Conservation (phyloP, 805 yeast genomes). For the Saccharomycopsis amapae region DNA sequence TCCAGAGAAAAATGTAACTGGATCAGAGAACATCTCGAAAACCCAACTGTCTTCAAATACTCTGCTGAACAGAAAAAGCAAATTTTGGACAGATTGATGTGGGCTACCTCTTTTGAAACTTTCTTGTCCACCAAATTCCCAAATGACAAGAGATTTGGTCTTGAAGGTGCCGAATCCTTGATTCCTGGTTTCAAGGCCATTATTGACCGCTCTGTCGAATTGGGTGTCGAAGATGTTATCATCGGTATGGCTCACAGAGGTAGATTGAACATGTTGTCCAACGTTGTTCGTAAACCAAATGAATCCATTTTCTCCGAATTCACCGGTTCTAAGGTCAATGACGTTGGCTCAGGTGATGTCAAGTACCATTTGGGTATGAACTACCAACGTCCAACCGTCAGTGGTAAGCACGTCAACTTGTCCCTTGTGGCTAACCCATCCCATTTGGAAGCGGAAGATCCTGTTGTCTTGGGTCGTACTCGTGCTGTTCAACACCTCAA, state of each 20-base stretch:
- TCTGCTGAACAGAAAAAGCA: constrained; percentile 88
- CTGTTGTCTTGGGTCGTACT: constrained; percentile 96
- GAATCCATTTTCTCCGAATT: constrained; percentile 97
- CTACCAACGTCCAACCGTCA: constrained; percentile 97
- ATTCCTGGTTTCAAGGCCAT: constrained; percentile 96
- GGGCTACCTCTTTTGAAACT: constrained; percentile 92
- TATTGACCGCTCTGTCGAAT: constrained; percentile 87
- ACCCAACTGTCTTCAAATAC: constrained; percentile 79
- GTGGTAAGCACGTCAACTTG: constrained; percentile 92
- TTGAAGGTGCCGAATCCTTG: constrained; percentile 96
- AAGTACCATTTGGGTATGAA: constrained; percentile 99
- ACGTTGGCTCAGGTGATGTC: constrained; percentile 98
- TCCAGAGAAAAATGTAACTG: constrained; percentile 94
- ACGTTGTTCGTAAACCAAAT: constrained; percentile 97
- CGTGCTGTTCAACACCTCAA: constrained; percentile 93
- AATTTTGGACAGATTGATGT: constrained; percentile 89
- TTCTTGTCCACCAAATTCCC: constrained; percentile 95
- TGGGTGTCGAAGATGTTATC: constrained; percentile 91
- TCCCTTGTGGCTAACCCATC: constrained; percentile 98
- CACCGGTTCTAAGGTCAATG: constrained; percentile 81
- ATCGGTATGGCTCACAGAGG: constrained; percentile 99
- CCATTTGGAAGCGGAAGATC: constrained; percentile 98
- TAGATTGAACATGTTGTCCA: constrained; percentile 93
- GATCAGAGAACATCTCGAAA: constrained; percentile 95
- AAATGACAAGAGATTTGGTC: constrained; percentile 95